phyloP scores from a whole-genome alignment of 2,329 filamentous ascomycete genomes.

The Podosphaera leucotricha region DNA sequence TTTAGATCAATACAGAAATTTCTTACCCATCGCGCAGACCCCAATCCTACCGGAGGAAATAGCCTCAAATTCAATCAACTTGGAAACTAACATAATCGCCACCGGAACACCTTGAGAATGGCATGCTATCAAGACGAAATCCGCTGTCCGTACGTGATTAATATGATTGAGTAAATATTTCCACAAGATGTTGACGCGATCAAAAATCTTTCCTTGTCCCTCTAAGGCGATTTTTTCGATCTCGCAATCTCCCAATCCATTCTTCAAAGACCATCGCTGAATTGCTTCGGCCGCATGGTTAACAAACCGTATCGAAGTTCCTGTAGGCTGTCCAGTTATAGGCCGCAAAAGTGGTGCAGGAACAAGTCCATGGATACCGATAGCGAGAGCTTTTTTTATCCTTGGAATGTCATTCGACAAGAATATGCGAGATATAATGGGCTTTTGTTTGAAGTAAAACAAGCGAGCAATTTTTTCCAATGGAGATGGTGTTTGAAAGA shows the following conservation, averaged over 20 bases:
- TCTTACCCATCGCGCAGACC: slow-evolving; percentile 49
- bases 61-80: slow-evolving; percentile 75
- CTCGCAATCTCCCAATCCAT: slow-evolving; percentile 51
- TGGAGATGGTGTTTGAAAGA: slow-evolving; percentile 44
- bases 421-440: slow-evolving; percentile 45
- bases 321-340: slow-evolving; percentile 82
- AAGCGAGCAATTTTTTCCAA: slow-evolving; percentile 40
- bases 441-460: slow-evolving; percentile 29
- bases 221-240: slow-evolving; percentile 89
- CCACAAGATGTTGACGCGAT: slow-evolving; percentile 82
- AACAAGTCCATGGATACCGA: slow-evolving; percentile 87
- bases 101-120: slow-evolving; percentile 95
- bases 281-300: slow-evolving; percentile 70
- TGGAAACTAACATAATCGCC: slow-evolving; percentile 73
- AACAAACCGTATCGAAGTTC: slow-evolving; percentile 82
- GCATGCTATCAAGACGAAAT: slow-evolving; percentile 77
- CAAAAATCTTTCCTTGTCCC: slow-evolving; percentile 76
- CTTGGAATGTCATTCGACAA: slow-evolving; percentile 43
- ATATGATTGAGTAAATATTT: slow-evolving; percentile 88
- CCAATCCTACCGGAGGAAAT: slow-evolving; percentile 56
- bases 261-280: slow-evolving; percentile 52
- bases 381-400: slow-evolving; percentile 69
- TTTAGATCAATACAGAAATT: neutral
- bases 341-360: slow-evolving; percentile 70
- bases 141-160: slow-evolving; percentile 64